Evolutionary conservation across 139 green algal genomes (phyloP).

Genomic region (Gonium pectorale): DNA sequence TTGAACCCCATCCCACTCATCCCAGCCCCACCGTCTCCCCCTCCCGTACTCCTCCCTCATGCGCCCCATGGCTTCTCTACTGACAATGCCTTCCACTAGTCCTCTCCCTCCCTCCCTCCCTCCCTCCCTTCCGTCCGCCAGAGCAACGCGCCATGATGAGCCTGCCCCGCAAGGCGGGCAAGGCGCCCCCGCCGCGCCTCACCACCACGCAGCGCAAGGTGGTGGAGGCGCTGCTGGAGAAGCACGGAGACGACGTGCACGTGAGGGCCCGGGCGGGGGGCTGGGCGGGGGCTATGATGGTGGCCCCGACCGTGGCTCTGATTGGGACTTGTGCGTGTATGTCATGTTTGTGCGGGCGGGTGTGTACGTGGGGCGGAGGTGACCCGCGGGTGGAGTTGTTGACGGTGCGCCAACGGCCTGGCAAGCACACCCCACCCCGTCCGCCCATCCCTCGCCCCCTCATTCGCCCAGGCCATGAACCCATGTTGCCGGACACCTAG

Average conservation of each 20-base stretch:
- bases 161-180: slow-evolving; percentile 62
- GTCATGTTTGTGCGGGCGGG: too few relatives aligned
- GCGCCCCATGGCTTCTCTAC: too few relatives aligned
- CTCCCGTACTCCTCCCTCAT: neutral
- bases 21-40: neutral
- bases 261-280: neutral
- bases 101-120: neutral
- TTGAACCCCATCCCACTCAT: too few relatives aligned
- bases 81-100: too few relatives aligned
- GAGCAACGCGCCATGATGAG: slow-evolving; percentile 61
- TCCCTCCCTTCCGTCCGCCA: slow-evolving; percentile 18
- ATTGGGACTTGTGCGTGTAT: neutral
- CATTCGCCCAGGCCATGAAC: too few relatives aligned
- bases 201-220: slow-evolving; percentile 65
- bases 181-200: slow-evolving; percentile 59
- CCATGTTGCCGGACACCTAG: too few relatives aligned
- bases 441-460: too few relatives aligned
- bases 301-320: neutral
- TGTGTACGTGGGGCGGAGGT: neutral
- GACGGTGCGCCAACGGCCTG: too few relatives aligned
- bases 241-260: slow-evolving; percentile 63
- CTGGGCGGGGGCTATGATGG: neutral
- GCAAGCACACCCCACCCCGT: too few relatives aligned
- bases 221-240: slow-evolving; percentile 59
- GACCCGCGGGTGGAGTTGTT: too few relatives aligned